Evolutionary conservation across 1,284 basidiomycete genomes (phyloP), one percentile per base, ranked within the genome.

Genomic region (Anthracocystis setariae): DNA sequence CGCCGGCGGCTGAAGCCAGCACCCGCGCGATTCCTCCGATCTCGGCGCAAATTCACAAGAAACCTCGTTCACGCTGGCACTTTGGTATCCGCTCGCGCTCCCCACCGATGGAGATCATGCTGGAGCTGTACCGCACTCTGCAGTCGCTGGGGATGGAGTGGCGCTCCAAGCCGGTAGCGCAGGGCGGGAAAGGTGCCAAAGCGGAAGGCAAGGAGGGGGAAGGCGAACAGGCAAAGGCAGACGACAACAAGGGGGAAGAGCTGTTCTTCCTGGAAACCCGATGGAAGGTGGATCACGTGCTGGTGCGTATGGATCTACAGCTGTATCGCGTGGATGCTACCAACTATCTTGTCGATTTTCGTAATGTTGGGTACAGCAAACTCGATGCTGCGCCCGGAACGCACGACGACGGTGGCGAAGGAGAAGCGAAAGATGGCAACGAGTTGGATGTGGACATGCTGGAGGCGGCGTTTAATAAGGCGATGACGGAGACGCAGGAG

Each of bases 81-180:
- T 98, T 98, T 81, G 95, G 96, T 5, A 98, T 98, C 43, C 88
- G 95, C 35, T 94, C 92, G 73, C 88, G 94, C 57, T 93, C 91
- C 61, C 93, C 94, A 43, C 95, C 95, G 20, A 96, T 98, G 93
- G 95, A 98, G 83, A 95, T 98, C 43, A 97, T 98, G 94, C 86
- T 97, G 23, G 95, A 98, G 86, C 96, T 98, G 58, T 98, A 98
- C 85, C 87, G 92, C 66, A 96, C 94, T 52, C 85, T 98, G 57
- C 91, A 92, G 84, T 86, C 89, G 56, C 86, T 98, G n/a, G 92
- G 92, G 18, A 97, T 98, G 93, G 93, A 98, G 84, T 98, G 95
- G 94, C 84, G 85, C 43, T 77, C 79, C 27, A 84, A 83, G 64
- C 48, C 72, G 18, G 47, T 46, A 3, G 23, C 52, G 9, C 51